A percentile compares a stretch with the other conserved stretches of the same genome.
phyloP scores from a whole-genome alignment of 2,329 filamentous ascomycete species.

The Dendrostoma leiphaemia region DNA sequence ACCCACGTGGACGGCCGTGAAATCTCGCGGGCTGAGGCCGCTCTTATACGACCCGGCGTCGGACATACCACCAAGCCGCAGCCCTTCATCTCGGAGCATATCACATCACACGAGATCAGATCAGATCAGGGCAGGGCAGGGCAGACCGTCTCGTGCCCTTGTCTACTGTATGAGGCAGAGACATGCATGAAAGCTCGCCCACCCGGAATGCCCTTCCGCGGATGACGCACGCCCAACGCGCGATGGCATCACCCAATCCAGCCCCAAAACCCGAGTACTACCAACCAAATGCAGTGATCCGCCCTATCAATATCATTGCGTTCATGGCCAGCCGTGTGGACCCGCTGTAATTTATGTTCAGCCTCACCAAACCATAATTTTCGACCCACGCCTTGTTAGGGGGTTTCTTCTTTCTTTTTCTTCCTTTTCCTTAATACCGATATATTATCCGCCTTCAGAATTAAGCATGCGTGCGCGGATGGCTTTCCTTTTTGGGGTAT shows the following conservation, averaged over 20 bases:
- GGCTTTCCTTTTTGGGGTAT: background rate
- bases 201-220: background rate
- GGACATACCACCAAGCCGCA: background rate
- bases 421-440: background rate
- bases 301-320: background rate
- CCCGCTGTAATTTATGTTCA: background rate
- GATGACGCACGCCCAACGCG: conserved; percentile 4
- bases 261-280: conserved; percentile 2
- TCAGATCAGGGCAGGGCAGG: background rate
- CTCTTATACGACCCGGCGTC: background rate
- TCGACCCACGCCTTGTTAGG: too few relatives aligned
- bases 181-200: background rate
- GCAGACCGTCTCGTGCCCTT: background rate
- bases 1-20: too few relatives aligned
- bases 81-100: too few relatives aligned
- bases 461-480: background rate
- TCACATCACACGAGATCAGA: background rate
- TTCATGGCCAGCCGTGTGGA: background rate
- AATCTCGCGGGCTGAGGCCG: background rate
- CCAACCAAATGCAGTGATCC: conserved; percentile 10
- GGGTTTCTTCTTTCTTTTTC: too few relatives aligned
- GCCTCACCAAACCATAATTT: background rate
- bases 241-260: conserved; percentile 6
- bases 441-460: background rate
- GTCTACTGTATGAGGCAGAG: background rate